Evolutionary conservation across 371 early-diverging fungal genomes (phyloP).

Genomic region (Apophysomyces sp.): DNA sequence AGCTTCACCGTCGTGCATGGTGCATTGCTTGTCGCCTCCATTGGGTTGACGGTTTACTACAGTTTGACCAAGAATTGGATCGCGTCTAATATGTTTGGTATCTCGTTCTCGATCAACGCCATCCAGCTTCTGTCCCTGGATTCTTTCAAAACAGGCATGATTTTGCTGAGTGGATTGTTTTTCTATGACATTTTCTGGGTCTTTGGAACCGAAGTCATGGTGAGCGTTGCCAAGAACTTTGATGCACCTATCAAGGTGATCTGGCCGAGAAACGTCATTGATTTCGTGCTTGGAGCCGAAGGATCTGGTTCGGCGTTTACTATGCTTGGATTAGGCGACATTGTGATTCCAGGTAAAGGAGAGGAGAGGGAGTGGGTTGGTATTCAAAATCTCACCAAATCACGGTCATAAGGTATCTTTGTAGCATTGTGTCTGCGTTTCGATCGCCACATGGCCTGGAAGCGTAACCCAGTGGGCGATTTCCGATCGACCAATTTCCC

Average conservation of each 20-base stretch:
- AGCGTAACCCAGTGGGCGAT: conserved; percentile 45
- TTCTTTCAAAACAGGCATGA: conserved; percentile 94
- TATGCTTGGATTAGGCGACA: conserved; percentile 98
- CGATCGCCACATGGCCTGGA: conserved; percentile 73
- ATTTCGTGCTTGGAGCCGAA: conserved; percentile 36
- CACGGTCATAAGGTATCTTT: conserved; percentile 75
- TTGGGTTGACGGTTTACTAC: conserved; percentile 74
- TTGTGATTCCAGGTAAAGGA: conserved; percentile 88
- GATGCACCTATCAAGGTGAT: conserved; percentile 97
- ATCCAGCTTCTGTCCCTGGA: conserved; percentile 88
- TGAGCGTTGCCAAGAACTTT: conserved; percentile 94
- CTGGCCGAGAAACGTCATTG: conserved; percentile 81
- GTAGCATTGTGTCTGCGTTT: conserved; percentile 89
- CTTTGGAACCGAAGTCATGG: conserved; percentile 98
- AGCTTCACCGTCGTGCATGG: conserved; percentile 80
- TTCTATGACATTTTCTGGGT: conserved; percentile 99
- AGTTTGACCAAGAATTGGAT: conserved; percentile 91
- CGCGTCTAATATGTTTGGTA: conserved; percentile 86
- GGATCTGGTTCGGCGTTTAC: conserved; percentile 61
- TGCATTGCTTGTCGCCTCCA: conserved; percentile 53
- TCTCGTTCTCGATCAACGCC: conserved; percentile 85
- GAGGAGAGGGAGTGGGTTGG: background rate
- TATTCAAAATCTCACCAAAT: background rate
- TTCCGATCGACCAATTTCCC: conserved; percentile 66
- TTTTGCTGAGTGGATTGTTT: conserved; percentile 89